Evolutionary conservation across 306 rosid genomes (phyloP), one percentile per base, ranked within the genome.

Genomic region (Fagus sylvatica): DNA sequence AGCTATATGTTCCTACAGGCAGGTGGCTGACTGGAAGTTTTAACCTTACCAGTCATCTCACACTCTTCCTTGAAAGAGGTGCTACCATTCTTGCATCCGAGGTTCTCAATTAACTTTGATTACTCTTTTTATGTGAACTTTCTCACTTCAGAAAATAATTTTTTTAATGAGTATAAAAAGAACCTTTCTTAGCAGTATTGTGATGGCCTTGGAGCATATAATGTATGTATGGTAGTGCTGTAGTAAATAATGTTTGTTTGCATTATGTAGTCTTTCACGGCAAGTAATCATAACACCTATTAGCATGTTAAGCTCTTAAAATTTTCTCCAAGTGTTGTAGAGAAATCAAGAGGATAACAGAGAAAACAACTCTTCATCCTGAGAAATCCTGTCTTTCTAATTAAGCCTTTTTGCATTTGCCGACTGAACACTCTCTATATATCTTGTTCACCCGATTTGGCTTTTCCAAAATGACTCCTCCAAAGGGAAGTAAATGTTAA

Each of bases 21-120:
- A 77, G 39, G 72, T 91, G 96, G 96, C 90, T 91, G 34, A 89
- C 92, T 1, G 89, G 86, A 78, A 89, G 93, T 53, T 86, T 91
- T 72, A 80, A 89, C 66, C 96, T 91, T 40, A 89, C 87, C 41
- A 91, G 96, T 81, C 91, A 91, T 78, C 86, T 91, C 77, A 89
- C 96, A 16, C 86, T 91, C 66, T 91, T 88, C 80, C 80, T 91
- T n/a, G 93, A 89, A 66, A 72, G 75, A 57, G 93, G 84, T 2
- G 93, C 93, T 39, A 74, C 75, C 72, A 84, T 91, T 77, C 81
- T 91, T 79, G 96, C 87, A 76, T 89, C 90, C 9, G 87, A 86
- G 91, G 96, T 86, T 75, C 12, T 64, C 56, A 46, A 66, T 71
- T 37, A 30, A 32, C 57, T 30, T 4, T 16, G 28, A 55, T 53